Base-by-base conservation (phyloP, 768 basidiomycete species). In the Lactarius hengduanensis region DNA sequence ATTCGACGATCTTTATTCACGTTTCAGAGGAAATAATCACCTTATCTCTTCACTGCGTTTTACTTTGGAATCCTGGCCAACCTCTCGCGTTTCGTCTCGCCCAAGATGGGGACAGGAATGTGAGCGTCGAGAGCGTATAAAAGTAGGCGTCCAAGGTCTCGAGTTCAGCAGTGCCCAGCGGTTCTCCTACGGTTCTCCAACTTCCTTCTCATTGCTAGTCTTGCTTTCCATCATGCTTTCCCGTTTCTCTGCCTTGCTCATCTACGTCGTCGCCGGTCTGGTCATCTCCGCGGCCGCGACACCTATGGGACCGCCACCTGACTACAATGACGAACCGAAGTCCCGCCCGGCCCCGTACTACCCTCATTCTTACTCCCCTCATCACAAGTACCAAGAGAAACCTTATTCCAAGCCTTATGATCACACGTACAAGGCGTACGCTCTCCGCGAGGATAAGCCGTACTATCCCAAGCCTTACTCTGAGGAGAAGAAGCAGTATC, bases 161-260 rank as follows among this genome's bases (percentile, higher is more conserved):
- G 30, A 54, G 57, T 59, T 63, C 57, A 28, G 32, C 66, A 67
- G 66, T 67, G 59, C 61, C 66, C 61, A 43, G 30, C 57, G 66
- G 66, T 67, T 63, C 61, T 36, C 61, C 65, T 62, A 43, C 60
- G 61, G 64, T 61, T 60, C 22, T 61, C 57, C 57, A 8, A n/a
- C 45, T 22, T 26, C 47, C 36, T 30, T 22, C 40, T 28, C 66
- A 63, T 62, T 67, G 15, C 66, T 63, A 63, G 3, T 50, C 56
- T 20, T 36, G 65, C 62, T 67, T 67, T 67, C 40, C 26, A 55
- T 38, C 57, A 67, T 67, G 66, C 66, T 67, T 54, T 63, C 66
- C 8, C 66, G 61, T 58, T 67, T 63, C 62, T 55, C 61, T 63
- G 30, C 62, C 36, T 41, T 67, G 20, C 54, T 63, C 57, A 40